phyloP scores from a whole-genome alignment of 345 rosid species.

The Pseudoturritis turrita region DNA sequence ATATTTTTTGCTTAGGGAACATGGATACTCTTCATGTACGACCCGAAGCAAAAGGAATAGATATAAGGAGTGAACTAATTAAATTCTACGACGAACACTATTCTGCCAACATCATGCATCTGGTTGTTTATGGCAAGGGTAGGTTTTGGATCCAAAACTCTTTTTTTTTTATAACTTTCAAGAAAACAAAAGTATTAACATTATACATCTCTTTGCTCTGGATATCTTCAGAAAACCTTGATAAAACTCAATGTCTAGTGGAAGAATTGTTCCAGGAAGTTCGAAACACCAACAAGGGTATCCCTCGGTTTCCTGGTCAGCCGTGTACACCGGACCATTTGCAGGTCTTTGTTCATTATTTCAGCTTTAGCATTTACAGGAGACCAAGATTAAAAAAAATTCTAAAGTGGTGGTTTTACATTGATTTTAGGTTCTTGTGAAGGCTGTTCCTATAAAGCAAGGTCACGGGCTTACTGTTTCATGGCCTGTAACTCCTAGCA shows the following conservation, averaged over 20 bases:
- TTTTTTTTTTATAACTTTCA: neutral
- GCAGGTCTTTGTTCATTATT: conserved; percentile 44
- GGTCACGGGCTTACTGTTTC: conserved; percentile 57
- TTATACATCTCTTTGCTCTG: conserved; percentile 18
- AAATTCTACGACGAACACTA: conserved; percentile 76
- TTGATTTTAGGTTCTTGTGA: conserved; percentile 63
- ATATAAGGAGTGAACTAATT: conserved; percentile 70
- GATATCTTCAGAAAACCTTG: conserved; percentile 57
- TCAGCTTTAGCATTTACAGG: neutral
- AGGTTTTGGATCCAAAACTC: conserved; percentile 14
- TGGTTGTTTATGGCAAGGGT: conserved; percentile 87
- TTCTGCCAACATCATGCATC: conserved; percentile 88
- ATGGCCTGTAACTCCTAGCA: conserved; percentile 84
- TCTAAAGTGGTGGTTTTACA: neutral
- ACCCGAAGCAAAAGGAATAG: conserved; percentile 70
- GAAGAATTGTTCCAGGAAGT: conserved; percentile 67
- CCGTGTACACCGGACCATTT: conserved; percentile 78
- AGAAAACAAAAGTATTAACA: neutral
- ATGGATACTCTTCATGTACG: conserved; percentile 72
- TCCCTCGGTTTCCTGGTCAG: conserved; percentile 55
- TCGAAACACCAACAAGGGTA: conserved; percentile 42
- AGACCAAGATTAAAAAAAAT: neutral
- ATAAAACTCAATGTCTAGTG: conserved; percentile 53
- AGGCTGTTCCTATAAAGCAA: conserved; percentile 63
- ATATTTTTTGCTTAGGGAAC: conserved; percentile 45